Percentiles rank a stretch among this genome's conserved stretches.
Evolutionary conservation across 139 green algal genomes (phyloP).

Genomic region (Ettlia oleoabundans): DNA sequence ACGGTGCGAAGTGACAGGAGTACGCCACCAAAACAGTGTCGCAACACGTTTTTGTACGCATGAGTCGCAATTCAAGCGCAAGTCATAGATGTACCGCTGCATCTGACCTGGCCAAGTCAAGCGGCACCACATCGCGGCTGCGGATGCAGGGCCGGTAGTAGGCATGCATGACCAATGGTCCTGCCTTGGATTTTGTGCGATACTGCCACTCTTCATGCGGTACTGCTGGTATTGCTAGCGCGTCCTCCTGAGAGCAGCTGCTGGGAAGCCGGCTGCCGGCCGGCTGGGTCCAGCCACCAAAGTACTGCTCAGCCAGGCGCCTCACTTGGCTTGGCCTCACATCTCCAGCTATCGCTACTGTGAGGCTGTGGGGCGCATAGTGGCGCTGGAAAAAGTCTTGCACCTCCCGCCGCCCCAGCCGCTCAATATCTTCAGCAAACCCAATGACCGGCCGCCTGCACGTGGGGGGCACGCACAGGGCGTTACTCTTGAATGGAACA

Average conservation of each 20-base stretch:
- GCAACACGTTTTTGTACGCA: no score
- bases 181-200: conserved; percentile 35
- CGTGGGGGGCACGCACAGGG: no score
- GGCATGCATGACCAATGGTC: conserved; percentile 61
- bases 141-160: conserved; percentile 72
- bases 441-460: conserved; percentile 80
- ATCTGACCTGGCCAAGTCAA: conserved; percentile 55
- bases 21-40: no score
- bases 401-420: conserved; percentile 72
- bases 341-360: conserved; percentile 75
- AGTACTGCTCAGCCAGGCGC: conserved; percentile 16
- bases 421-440: conserved; percentile 65
- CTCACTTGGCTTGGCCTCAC: conserved; percentile 40
- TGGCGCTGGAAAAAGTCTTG: conserved; percentile 59
- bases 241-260: conserved; percentile 4
- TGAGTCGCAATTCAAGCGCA: not conserved
- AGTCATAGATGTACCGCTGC: not conserved
- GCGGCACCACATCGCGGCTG: conserved; percentile 26
- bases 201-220: not conserved
- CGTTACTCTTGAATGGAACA: no score
- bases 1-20: no score
- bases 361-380: conserved; percentile 73
- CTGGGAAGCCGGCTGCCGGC: not conserved
- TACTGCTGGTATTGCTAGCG: conserved; percentile 1
- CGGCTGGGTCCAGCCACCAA: conserved; percentile 15